Percentiles rank a stretch among this genome's conserved stretches.
phyloP scores from a whole-genome alignment of 2,329 filamentous ascomycete species.

The Sclerotinia borealis region DNA sequence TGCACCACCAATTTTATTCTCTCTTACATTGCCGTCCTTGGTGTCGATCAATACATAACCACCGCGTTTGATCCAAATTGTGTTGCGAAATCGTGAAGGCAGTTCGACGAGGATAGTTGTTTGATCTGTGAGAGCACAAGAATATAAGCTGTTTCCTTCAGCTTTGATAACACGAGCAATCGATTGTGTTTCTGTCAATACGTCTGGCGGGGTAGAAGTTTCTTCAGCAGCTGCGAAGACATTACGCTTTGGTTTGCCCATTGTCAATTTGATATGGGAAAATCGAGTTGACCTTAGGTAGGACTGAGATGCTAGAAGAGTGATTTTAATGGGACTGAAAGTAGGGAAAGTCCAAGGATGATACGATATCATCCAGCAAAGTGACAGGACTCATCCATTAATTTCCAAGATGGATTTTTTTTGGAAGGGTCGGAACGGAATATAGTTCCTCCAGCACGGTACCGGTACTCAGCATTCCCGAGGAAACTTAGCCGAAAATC shows the following conservation, averaged over 20 bases:
- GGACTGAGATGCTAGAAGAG: neutral
- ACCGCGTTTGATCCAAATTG: conserved; percentile 87
- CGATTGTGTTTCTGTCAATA: conserved; percentile 54
- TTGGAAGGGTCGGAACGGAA: neutral
- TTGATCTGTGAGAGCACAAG: conserved; percentile 63
- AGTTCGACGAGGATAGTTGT: conserved; percentile 71
- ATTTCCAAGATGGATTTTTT: neutral
- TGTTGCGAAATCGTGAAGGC: conserved; percentile 77
- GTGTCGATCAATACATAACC: conserved; percentile 82
- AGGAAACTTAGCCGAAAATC: neutral
- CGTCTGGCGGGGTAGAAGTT: conserved; percentile 51
- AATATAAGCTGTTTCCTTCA: conserved; percentile 85
- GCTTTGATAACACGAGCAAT: conserved; percentile 76
- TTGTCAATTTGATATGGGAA: conserved; percentile 32
- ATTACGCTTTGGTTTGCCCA: conserved; percentile 72
- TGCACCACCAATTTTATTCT: conserved; percentile 77
- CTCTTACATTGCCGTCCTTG: conserved; percentile 54
- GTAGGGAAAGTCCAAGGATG: neutral
- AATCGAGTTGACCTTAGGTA: neutral
- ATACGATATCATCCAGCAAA: too few relatives aligned
- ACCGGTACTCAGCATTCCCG: neutral
- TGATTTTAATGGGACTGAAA: neutral
- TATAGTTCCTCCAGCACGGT: neutral
- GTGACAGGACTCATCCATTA: too few relatives aligned
- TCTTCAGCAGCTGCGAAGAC: conserved; percentile 73